A percentile compares a stretch with the other conserved stretches of the same genome.
These are phyloP conservation scores for Hippophae rhamnoides DNA, from an alignment of 306 rosid genomes.

Conservation along the genomic window DNA sequence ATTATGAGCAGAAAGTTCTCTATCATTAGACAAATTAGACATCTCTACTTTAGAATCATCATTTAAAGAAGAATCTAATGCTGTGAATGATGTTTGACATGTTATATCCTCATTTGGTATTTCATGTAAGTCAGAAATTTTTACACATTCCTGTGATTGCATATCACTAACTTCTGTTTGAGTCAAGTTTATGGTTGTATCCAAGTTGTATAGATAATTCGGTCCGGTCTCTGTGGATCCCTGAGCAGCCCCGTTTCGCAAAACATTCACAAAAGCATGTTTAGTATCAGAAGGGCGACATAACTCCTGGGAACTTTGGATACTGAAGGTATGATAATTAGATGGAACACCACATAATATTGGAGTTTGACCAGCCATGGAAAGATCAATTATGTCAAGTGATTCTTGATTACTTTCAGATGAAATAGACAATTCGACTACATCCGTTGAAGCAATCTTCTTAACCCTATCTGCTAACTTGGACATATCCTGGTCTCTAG, in stretches of 20 bases:
- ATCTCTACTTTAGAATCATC: constrained; percentile 24
- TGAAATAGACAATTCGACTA: constrained; percentile 21
- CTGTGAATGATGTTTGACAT: constrained; percentile 8
- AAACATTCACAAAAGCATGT: constrained; percentile 16
- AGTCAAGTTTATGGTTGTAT: constrained; percentile 9
- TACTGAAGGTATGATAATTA: constrained; percentile 12
- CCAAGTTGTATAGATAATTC: constrained; percentile 11
- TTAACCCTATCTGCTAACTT: constrained; percentile 15
- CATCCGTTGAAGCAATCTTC: constrained; percentile 16
- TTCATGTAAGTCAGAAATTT: constrained; percentile 15
- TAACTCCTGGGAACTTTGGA: constrained; percentile 13
- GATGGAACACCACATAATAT: constrained; percentile 14
- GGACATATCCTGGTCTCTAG: constrained; percentile 27
- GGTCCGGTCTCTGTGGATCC: constrained; percentile 16
- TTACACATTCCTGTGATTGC: constrained; percentile 14
- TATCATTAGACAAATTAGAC: constrained; percentile 14
- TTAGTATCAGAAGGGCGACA: constrained; percentile 10
- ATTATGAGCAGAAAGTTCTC: constrained; percentile 14
- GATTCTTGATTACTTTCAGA: constrained; percentile 21
- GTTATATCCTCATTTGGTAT: constrained; percentile 18
- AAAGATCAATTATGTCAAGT: constrained; percentile 21
- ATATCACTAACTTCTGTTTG: constrained; percentile 19
- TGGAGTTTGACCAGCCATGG: constrained; percentile 19
- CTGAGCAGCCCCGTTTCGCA: constrained; percentile 15
- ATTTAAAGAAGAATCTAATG: constrained; percentile 4